These are phyloP conservation scores for Amaranthus cruentus DNA, from an alignment of 148 eudicot genomes.

Conservation along the genomic window DNA sequence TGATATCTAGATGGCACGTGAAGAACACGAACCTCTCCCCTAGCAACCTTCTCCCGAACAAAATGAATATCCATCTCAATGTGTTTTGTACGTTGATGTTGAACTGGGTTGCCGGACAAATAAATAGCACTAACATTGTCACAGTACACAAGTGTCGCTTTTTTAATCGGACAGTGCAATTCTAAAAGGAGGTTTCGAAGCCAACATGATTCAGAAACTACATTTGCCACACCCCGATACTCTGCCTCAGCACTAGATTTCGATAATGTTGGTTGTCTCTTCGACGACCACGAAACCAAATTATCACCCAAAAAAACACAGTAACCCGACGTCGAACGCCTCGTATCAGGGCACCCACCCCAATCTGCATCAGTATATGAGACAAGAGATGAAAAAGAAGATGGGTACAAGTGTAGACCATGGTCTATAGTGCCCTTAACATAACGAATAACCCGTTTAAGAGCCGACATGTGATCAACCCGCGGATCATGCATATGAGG, in stretches of 20 bases:
- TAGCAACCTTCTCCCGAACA: too few relatives aligned
- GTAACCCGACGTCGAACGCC: not conserved
- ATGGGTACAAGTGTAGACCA: not conserved
- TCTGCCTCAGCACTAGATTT: constrained; percentile 15
- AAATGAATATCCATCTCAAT: not conserved
- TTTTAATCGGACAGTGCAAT: too few relatives aligned
- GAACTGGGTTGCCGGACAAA: not conserved
- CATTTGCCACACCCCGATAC: constrained; percentile 1
- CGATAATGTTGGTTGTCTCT: not conserved
- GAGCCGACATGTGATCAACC: too few relatives aligned
- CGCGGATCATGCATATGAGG: not conserved
- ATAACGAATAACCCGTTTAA: not conserved
- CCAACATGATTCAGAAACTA: constrained; percentile 6
- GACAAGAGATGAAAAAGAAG: not conserved
- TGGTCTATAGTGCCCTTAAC: not conserved
- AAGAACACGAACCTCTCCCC: too few relatives aligned
- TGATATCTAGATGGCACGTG: too few relatives aligned
- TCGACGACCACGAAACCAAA: constrained; percentile 1
- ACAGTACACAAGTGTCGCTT: constrained; percentile 4
- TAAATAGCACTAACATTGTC: not conserved
- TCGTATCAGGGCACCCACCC: not conserved
- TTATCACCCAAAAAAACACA: too few relatives aligned
- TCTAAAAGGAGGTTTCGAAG: not conserved
- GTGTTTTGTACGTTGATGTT: constrained; percentile 4
- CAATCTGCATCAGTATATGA: not conserved